These are phyloP conservation scores for Capsicum pubescens DNA, from an alignment of 257 asterid genomes.

Conservation along the genomic window DNA sequence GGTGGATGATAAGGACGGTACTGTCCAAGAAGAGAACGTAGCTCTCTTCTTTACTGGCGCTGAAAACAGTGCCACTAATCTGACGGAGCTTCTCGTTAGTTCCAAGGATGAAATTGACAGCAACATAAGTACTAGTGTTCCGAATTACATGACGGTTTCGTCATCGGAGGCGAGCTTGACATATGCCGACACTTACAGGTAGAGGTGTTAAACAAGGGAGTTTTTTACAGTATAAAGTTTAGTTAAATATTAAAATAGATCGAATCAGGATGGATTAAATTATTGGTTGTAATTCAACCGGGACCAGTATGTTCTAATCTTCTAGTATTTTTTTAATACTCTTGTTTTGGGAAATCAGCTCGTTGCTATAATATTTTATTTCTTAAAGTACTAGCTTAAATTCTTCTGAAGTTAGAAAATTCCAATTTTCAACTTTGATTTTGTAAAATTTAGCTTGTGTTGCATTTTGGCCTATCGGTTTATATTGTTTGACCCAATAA, in stretches of 20 bases:
- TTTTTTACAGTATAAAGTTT: neutral
- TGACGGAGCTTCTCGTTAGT: conserved; percentile 62
- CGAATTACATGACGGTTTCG: conserved; percentile 32
- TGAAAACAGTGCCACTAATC: conserved; percentile 70
- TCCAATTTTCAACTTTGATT: neutral
- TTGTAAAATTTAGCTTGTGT: neutral
- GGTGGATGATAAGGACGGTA: conserved; percentile 44
- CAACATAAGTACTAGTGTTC: conserved; percentile 7
- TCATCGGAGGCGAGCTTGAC: conserved; percentile 53
- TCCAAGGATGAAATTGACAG: conserved; percentile 20
- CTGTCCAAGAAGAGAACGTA: conserved; percentile 65
- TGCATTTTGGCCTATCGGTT: neutral
- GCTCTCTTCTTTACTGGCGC: conserved; percentile 69
- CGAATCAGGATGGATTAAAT: neutral
- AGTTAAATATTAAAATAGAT: neutral
- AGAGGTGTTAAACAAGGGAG: conserved; percentile 21
- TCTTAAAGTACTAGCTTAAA: no score
- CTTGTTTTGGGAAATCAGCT: no score
- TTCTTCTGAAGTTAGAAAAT: no score
- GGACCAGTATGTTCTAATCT: no score
- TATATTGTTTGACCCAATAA: neutral
- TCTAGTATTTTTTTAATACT: no score
- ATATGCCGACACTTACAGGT: conserved; percentile 46
- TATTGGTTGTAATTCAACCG: no score
- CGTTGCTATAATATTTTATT: no score